Base-by-base conservation (phyloP, 2,329 filamentous ascomycete genomes). In the Nectriaceae sp. region DNA sequence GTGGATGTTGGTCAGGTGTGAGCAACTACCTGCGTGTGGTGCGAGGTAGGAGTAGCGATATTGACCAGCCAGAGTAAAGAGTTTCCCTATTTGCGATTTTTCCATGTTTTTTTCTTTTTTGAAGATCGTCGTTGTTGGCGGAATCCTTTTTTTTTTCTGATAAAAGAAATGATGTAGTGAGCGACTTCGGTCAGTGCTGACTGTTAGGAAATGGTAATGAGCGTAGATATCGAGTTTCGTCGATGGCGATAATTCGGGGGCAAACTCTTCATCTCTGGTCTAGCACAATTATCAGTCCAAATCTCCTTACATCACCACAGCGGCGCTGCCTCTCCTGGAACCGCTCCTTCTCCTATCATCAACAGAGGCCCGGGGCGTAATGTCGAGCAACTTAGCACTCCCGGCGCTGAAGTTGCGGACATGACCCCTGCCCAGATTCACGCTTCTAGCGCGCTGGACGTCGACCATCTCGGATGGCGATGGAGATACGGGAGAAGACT, bases 331-430 rank as follows among this genome's bases (percentile, higher is more conserved):
- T 56, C 52, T 62, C 57, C 52, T 67, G 61, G 57, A 61, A 42
- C 51, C 62, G 44, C 64, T 67, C 57, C 69, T 68, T 63, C 72
- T 39, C 21, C 21, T 76, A 36, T 68, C 71, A 53, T 85, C 83
- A 11, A 71, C 68, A 19, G 82, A 86, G 38, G 67, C 65, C 21
- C 79, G 75, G 19, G 81, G 76, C 18, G 78, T 77, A 40, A 92
- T 76, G 42, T 91, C 84, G 42, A 94, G 72, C 43, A 93, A 70
- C 68, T 83, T 88, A 11, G 88, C 88, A 62, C 87, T 92, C 42
- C 89, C 89, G 38, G 88, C 87, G 62, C 88, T 92, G 61, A 91
- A 84, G 54, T 87, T 87, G 45, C 86, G 79, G 18, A 75, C 81
- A 59, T 92, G 88, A 10, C 78, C 75, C 60, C 77, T 82, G 49